Evolutionary conservation across 2,329 filamentous ascomycete genomes (phyloP), one percentile per base, ranked within the genome.

Genomic region (Phaeoacremonium minimum): DNA sequence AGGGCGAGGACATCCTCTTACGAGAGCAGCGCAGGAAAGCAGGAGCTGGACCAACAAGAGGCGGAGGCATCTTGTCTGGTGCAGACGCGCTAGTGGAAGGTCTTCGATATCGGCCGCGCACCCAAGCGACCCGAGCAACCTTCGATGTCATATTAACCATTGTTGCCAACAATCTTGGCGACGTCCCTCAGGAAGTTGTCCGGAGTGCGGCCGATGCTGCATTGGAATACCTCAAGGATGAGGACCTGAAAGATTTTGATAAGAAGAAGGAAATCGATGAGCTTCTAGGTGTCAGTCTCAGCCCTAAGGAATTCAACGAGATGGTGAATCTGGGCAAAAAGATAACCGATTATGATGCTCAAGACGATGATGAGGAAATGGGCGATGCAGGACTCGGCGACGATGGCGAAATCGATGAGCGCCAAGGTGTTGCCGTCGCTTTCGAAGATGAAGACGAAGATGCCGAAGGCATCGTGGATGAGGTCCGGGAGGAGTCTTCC

Each of bases 261-360:
- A 96, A 94, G 71, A 98, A 98, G 71, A 95, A 90, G 64, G 89
- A 96, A 58, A 80, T 97, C 30, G 93, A 98, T 51, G 93, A 97
- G 46, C 80, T 97, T 41, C 63, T 98, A 29, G 93, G 91, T n/a
- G 76, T 76, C 22, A 80, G 81, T 1, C 77, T 96, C 69, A 83
- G 75, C 33, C 78, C 87, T 2, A 95, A 96, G 57, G 84, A 95
- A 58, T 98, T 97, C 68, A 97, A 97, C 56, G 91, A 97, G 65
- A 67, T 98, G 47, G 83, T 97, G 37, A 98, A 96, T 56, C 69
- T 98, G 30, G 88, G 90, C 46, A 98, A 98, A 70, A 98, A 98
- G 66, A 95, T 98, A 45, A 98, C 93, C 33, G 93, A 98, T 60
- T 98, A 97, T 61, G 87, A 97, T 61, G 87, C 87, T 28, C 89